Percentiles rank a stretch among this genome's conserved stretches.
phyloP scores from a whole-genome alignment of 352 stramenopile species.

The Phytophthora hibernalis region DNA sequence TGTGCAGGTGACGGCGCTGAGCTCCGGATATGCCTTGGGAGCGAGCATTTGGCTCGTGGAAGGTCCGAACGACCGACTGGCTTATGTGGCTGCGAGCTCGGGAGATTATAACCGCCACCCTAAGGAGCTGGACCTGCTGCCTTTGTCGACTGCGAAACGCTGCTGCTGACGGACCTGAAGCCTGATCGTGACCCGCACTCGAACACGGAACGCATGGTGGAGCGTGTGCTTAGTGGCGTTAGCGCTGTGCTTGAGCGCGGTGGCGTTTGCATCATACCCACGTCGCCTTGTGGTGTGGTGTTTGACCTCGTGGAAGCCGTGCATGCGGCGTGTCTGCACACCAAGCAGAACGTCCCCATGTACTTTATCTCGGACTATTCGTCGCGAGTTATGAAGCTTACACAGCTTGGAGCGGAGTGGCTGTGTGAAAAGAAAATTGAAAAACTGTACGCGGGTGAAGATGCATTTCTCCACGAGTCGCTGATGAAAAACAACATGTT shows the following conservation, averaged over 20 bases:
- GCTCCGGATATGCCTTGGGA: slow-evolving; percentile 77
- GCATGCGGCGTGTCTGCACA: slow-evolving; percentile 54
- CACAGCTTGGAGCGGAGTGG: slow-evolving; percentile 75
- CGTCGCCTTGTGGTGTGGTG: slow-evolving; percentile 62
- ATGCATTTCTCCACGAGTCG: slow-evolving; percentile 70
- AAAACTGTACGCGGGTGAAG: slow-evolving; percentile 75
- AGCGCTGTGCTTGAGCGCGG: slow-evolving; percentile 68
- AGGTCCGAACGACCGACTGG: slow-evolving; percentile 68
- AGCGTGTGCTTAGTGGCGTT: slow-evolving; percentile 66
- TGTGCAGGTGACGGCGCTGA: slow-evolving; percentile 75
- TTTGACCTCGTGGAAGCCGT: slow-evolving; percentile 85
- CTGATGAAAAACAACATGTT: slow-evolving; percentile 63
- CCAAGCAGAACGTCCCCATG: slow-evolving; percentile 63
- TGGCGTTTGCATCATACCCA: slow-evolving; percentile 76
- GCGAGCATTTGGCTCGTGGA: slow-evolving; percentile 79
- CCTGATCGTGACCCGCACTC: slow-evolving; percentile 72
- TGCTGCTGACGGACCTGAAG: slow-evolving; percentile 83
- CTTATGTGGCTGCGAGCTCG: slow-evolving; percentile 79
- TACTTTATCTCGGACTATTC: slow-evolving; percentile 73
- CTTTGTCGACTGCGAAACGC: slow-evolving; percentile 80
- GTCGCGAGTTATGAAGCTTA: slow-evolving; percentile 56
- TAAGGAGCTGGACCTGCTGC: slow-evolving; percentile 81
- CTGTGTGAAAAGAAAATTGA: slow-evolving; percentile 87
- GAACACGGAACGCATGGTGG: slow-evolving; percentile 77
- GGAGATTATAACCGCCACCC: slow-evolving; percentile 88